These are phyloP conservation scores for Russula sp. DNA, from an alignment of 768 basidiomycete genomes.

Conservation along the genomic window DNA sequence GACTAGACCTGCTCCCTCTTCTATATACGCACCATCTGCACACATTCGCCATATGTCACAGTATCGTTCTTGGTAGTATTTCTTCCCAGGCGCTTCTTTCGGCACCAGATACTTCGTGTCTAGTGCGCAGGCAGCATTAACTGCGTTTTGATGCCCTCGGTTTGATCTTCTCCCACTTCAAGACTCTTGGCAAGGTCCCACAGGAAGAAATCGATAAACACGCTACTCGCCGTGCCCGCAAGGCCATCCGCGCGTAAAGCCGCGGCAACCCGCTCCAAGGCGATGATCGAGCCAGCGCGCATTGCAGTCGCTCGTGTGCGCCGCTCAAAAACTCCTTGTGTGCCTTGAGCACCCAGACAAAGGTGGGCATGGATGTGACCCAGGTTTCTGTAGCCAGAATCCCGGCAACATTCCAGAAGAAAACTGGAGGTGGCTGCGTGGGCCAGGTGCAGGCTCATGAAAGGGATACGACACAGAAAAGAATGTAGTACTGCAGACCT, in stretches of 20 bases:
- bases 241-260: slow-evolving; percentile 31
- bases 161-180: slow-evolving; percentile 33
- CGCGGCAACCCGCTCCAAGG: slow-evolving; percentile 64
- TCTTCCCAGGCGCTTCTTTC: slow-evolving; percentile 20
- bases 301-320: slow-evolving; percentile 64
- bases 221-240: slow-evolving; percentile 49
- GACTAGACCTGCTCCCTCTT: not conserved
- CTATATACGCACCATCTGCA: not conserved
- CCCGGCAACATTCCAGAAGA: slow-evolving; percentile 86
- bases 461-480: too few species aligned
- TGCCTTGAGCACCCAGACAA: slow-evolving; percentile 44
- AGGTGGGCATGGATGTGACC: slow-evolving; percentile 66
- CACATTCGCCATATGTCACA: too few species aligned
- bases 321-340: slow-evolving; percentile 47
- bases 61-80: not conserved
- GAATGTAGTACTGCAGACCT: too few species aligned
- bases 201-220: slow-evolving; percentile 84
- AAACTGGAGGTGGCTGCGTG: too few species aligned
- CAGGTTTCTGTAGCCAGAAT: slow-evolving; percentile 88
- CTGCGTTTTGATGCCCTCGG: slow-evolving; percentile 33
- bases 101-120: slow-evolving; percentile 86
- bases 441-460: too few species aligned
- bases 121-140: slow-evolving; percentile 66
- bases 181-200: slow-evolving; percentile 83
- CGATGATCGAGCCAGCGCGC: slow-evolving; percentile 69